A percentile compares a stretch with the other conserved stretches of the same genome.
Evolutionary conservation across 139 green algal genomes (phyloP).

Genomic region (Chlorokybus atmophyticus): DNA sequence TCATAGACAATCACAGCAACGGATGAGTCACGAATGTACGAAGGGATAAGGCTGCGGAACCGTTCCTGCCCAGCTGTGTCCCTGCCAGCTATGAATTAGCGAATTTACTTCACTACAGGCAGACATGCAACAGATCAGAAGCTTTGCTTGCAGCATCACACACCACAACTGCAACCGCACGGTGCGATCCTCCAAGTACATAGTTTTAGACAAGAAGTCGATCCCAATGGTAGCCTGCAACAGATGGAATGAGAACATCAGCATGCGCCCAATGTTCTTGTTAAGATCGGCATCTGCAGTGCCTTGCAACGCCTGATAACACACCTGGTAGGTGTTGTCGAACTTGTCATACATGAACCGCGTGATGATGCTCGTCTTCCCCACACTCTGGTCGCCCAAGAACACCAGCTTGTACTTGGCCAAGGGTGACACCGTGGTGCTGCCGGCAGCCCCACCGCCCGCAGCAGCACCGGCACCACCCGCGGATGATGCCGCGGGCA

Average conservation of each 20-base stretch:
- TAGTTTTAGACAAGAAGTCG: conserved; percentile 98
- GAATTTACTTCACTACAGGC: no score
- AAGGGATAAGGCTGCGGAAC: conserved; percentile 91
- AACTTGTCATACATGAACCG: conserved; percentile 99
- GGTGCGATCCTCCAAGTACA: conserved; percentile 98
- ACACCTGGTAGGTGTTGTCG: conserved; percentile 94
- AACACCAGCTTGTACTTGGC: conserved; percentile 97
- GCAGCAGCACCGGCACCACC: no score
- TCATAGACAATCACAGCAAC: conserved; percentile 98
- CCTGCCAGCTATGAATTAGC: conserved; percentile 6
- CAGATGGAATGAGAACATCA: background rate
- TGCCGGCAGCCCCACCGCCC: no score
- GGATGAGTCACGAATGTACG: conserved; percentile 94
- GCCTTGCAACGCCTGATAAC: no score
- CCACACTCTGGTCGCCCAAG: conserved; percentile 39
- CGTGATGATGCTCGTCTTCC: conserved; percentile 98
- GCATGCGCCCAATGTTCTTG: background rate
- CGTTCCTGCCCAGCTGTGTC: conserved; percentile 96
- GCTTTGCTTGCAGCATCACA: no score
- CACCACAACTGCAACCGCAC: conserved; percentile 96
- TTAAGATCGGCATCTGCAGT: background rate
- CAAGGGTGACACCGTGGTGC: conserved; percentile 58
- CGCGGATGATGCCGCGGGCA: no score
- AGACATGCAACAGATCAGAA: no score
- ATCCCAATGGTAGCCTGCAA: conserved; percentile 91